Base-by-base conservation (phyloP, 208 protist genomes). In the Crithidia brevicula region DNA sequence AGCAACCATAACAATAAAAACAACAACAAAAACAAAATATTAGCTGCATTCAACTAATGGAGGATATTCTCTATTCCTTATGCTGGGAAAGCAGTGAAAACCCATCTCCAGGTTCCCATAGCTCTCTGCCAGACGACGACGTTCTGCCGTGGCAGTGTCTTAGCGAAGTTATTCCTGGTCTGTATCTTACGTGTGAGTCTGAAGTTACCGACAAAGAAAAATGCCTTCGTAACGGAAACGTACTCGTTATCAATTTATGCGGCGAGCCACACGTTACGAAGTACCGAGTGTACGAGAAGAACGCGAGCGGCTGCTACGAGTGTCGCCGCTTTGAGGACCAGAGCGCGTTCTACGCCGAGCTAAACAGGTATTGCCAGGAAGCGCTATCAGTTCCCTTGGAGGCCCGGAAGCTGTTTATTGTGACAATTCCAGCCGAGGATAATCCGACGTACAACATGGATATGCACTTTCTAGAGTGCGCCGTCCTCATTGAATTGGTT, bases 161-260 rank as follows among this genome's bases (percentile, higher is more conserved):
- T 18, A 93, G 84, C 69, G 84, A 94, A 69, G 72, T 96, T n/a
- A 75, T 90, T 18, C 80, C 88, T 40, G 86, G 91, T 16, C 58
- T 96, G 0, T 91, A 80, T 63, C 60, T 96, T 18, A 88, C 91
- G 30, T 94, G 88, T 57, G 88, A 90, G 28, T 65, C 81, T 11
- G 71, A 81, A 34, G 69, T 79, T 36, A 53, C 64, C 30, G 74
- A 91, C 52, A 67, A 82, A 31, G 51, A 67, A 45, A 63, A 61
- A n/a, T 79, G 69, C 28, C 20, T 78, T 0, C 49, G 63, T 9
- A 64, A 38, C 25, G 77, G 82, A 5, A 82, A 89, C 25, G 58
- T 77, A 20, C 77, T 96, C 28, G 77, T 96, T 16, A 73, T 96
- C 43, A 90, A 85, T 23, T 54, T 96, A 36, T 92, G 86, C 67